Base-by-base conservation (phyloP, 495 filamentous ascomycete species). In the Talaromyces ruber region DNA sequence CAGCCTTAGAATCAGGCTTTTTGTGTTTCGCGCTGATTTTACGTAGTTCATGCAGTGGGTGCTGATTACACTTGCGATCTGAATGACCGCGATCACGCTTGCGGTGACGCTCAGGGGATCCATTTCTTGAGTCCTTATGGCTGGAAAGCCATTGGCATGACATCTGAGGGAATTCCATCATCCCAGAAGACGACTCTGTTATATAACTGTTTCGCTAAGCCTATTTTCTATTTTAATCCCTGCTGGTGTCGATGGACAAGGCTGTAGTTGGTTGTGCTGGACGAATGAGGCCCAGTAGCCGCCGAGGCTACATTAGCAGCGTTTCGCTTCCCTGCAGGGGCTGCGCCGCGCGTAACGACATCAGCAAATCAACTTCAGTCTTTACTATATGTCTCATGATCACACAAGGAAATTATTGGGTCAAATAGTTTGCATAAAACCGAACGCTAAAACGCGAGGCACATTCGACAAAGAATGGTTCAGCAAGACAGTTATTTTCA, bases 31-130 rank as follows among this genome's bases (percentile, higher is more conserved):
- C 0, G 59, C 50, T 29, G 59, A 61, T 21, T 45, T 61, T 14
- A 61, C n/a, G 11, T 61, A 61, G 18, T 54, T 43, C 59, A 61
- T 61, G n/a, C 50, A 61, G 18, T 51, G 50, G 3, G 25, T 30
- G 18, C 43, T 51, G 39, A 61, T 29, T 1, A 54, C 50, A 2
- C 30, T 54, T 16, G 59, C 30, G 8, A 61, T 61, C 29, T 54
- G 59, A 4, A 61, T 61, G 5, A 61, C 59, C 5, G 59, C 59
- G 6, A 61, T 61, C 6, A 61, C 14, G 30, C 59, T 54, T 8
- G 59, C 50, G 21, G 59, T 61, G 26, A 61, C 25, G 26, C 59
- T 61, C 9, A 61, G 45, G 5, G 59, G 43, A 53, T 61, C 59
- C 43, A 61, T 61, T 3, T 37, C 7, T 22, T 30, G 5, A 2